Percentiles rank a stretch among this genome's conserved stretches.
Evolutionary conservation across 495 filamentous ascomycete genomes (phyloP).

Genomic region (Neurospora africana): DNA sequence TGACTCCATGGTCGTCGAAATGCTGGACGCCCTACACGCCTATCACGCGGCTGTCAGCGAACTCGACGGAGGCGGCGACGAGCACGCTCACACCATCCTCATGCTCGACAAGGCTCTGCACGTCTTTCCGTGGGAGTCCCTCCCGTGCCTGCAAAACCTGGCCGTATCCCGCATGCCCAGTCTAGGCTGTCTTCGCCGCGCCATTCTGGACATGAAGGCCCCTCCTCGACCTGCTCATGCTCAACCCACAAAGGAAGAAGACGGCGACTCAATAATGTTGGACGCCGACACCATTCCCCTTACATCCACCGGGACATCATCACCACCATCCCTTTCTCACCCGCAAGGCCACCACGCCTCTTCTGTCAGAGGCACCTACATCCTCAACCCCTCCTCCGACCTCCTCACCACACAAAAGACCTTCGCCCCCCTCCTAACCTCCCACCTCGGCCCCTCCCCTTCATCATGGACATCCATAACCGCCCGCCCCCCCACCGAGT

Average conservation of each 20-base stretch:
- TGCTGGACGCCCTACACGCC: conserved; percentile 62
- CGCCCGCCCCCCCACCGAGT: conserved; percentile 59
- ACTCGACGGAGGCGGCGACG: conserved; percentile 20
- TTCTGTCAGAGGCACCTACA: conserved; percentile 56
- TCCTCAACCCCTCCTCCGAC: conserved; percentile 79
- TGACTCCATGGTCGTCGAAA: conserved; percentile 77
- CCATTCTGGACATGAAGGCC: conserved; percentile 25
- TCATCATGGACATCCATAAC: conserved; percentile 56
- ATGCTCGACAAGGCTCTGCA: conserved; percentile 90
- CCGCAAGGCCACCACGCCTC: conserved; percentile 45
- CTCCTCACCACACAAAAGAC: conserved; percentile 61
- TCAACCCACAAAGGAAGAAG: not conserved
- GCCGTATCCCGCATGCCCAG: conserved; percentile 79
- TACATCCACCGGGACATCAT: not conserved
- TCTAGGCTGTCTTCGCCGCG: conserved; percentile 60
- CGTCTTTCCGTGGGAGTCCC: conserved; percentile 87
- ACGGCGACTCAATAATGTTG: not conserved
- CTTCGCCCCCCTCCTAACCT: conserved; percentile 52
- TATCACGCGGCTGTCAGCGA: conserved; percentile 55
- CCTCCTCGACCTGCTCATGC: not conserved
- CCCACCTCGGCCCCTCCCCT: conserved; percentile 45
- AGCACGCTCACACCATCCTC: conserved; percentile 66
- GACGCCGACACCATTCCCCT: not conserved
- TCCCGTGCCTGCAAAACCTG: conserved; percentile 71
- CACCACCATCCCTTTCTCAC: no score